phyloP scores from a whole-genome alignment of 495 filamentous ascomycete genomes.

The Penicillium dipodomyicola region DNA sequence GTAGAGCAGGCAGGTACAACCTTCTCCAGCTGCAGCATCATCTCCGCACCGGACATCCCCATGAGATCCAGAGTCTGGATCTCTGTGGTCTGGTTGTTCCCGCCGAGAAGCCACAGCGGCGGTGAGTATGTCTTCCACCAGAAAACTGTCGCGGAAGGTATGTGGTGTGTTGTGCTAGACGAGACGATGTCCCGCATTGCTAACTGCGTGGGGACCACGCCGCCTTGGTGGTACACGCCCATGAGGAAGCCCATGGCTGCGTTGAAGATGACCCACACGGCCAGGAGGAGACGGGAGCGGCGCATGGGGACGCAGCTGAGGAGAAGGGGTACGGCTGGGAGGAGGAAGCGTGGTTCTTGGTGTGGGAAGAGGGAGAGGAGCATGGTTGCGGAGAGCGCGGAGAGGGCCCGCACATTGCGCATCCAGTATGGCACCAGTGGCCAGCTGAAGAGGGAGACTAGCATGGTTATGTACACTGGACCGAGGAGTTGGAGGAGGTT shows the following conservation, averaged over 20 bases:
- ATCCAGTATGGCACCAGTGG: constrained; percentile 48
- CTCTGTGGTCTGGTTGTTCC: constrained; percentile 47
- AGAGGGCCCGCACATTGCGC: constrained; percentile 54
- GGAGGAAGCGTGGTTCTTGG: constrained; percentile 91
- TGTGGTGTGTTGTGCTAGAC: constrained; percentile 19
- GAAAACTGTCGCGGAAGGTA: constrained; percentile 61
- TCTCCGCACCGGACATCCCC: constrained; percentile 62
- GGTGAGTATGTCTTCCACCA: constrained; percentile 99
- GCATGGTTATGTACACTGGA: constrained; percentile 72
- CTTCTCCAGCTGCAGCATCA: constrained; percentile 57
- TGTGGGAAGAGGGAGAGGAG: constrained; percentile 84
- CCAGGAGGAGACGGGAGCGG: constrained; percentile 59
- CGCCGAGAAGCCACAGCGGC: constrained; percentile 85
- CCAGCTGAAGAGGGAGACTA: constrained; percentile 53
- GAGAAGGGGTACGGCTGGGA: constrained; percentile 85
- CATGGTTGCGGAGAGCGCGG: constrained; percentile 75
- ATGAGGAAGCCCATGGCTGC: constrained; percentile 72
- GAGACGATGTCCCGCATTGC: constrained; percentile 44
- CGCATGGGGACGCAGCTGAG: constrained; percentile 77
- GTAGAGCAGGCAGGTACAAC: constrained; percentile 53
- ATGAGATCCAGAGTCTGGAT: constrained; percentile 78
- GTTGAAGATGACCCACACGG: constrained; percentile 82
- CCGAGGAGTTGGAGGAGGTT: constrained; percentile 89
- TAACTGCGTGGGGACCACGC: constrained; percentile 78
- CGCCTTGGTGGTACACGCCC: constrained; percentile 93